Base-by-base conservation (phyloP, 176 grass and related monocot species). In the Triticum turgidum region DNA sequence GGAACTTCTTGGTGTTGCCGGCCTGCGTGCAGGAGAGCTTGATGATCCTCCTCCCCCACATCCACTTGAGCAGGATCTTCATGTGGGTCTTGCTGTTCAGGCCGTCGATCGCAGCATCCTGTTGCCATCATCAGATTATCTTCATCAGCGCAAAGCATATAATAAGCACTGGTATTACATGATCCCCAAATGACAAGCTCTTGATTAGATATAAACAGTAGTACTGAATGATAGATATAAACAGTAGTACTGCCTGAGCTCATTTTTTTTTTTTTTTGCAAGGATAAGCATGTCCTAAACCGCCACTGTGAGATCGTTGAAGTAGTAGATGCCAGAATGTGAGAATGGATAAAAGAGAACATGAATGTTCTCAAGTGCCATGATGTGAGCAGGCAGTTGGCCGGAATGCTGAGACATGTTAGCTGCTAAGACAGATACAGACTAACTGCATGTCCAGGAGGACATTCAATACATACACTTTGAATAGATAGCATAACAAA, bases 1-100 rank as follows among this genome's bases (percentile, higher is more conserved):
- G 74, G 74, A 77, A 77, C 47, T 34, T 77, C 47, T 77, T 77
- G 0, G 27, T 34, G 74, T 77, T 77, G 15, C 74, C 74, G 2
- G 17, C 3, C 45, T 21, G 9, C 9, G 74, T 77, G 49, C 74
- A 77, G 2, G 74, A 21, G 47, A 77, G 74, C 74, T 77, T 77
- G 74, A 77, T 54, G 49, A 77, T 56, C 74, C 32, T 51, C 47
- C 74, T 77, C 0, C 74, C 74, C 74, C 74, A 77, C 74, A 77
- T 77, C 74, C 74, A 77, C 47, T 77, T 77, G 3, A 77, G 74
- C 27, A 77, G 15, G 47, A 77, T 5, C 47, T 77, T 77, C 74
- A 77, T 77, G 47, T 77, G 74, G 17, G 74, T 77, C 74, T 77
- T 77, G 49, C 74, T 77, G 47, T 56, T 77, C 29, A 77, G 74